Conservation (phyloP, 805 yeast genomes). For the Myxozyma neglecta region DNA sequence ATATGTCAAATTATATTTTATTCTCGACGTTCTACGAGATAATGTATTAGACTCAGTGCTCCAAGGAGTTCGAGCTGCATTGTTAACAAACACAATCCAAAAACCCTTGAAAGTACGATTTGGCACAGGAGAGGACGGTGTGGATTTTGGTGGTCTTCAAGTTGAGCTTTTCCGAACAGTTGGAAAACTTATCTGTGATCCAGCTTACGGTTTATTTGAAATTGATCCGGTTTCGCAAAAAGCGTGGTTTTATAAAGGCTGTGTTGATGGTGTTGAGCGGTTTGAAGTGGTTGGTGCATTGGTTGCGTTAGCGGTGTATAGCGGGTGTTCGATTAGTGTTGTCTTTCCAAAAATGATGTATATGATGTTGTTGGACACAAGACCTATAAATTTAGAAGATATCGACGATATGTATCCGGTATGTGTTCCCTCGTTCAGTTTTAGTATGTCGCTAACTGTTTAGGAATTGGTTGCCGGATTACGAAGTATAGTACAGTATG, state of each 20-base stretch:
- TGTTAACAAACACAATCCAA: conserved; percentile 19
- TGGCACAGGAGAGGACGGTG: conserved; percentile 36
- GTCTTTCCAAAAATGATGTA: conserved; percentile 36
- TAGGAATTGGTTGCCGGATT: conserved; percentile 20
- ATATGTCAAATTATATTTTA: conserved; percentile 21
- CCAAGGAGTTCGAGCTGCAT: conserved; percentile 13
- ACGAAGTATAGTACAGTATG: conserved; percentile 9
- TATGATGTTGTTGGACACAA: conserved; percentile 9
- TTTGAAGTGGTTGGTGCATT: conserved; percentile 35
- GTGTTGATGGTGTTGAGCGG: conserved; percentile 22
- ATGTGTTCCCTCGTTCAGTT: background rate
- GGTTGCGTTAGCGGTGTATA: conserved; percentile 38
- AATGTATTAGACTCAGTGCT: conserved; percentile 30
- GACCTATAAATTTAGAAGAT: conserved; percentile 11
- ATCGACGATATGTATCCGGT: conserved; percentile 34
- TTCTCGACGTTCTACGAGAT: conserved; percentile 31
- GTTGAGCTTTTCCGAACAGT: conserved; percentile 36
- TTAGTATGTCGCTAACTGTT: background rate
- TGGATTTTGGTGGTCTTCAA: conserved; percentile 40
- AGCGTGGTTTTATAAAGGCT: conserved; percentile 36
- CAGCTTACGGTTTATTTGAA: conserved; percentile 28
- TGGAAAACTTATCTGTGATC: conserved; percentile 31
- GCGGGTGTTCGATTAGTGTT: conserved; percentile 37
- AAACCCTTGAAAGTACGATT: conserved; percentile 36
- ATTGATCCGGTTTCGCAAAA: conserved; percentile 25